Percentiles rank a stretch among this genome's conserved stretches.
phyloP scores from a whole-genome alignment of 306 rosid species.

The Quillaja saponaria region DNA sequence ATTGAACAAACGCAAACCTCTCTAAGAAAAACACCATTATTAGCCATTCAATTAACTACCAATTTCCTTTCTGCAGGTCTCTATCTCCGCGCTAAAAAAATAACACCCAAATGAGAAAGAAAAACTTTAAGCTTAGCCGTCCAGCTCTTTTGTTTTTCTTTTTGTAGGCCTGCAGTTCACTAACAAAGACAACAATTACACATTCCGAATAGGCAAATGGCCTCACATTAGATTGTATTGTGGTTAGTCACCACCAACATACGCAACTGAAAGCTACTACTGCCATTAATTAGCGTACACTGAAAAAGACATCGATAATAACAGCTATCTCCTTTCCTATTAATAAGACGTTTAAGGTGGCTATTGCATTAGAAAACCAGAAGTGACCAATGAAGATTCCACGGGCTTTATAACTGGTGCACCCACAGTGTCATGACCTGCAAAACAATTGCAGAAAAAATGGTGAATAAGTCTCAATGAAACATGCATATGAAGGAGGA shows the following conservation, averaged over 20 bases:
- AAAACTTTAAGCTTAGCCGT: no score
- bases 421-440: slow-evolving; percentile 9
- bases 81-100: no score
- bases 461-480: slow-evolving; percentile 26
- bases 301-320: neutral
- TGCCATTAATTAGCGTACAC: neutral
- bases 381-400: neutral
- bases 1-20: no score
- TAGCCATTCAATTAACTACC: no score
- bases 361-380: neutral
- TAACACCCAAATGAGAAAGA: no score
- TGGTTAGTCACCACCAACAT: slow-evolving; percentile 3
- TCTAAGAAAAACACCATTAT: no score
- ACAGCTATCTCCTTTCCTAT: slow-evolving; percentile 4
- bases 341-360: slow-evolving; percentile 10
- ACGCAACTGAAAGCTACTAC: neutral
- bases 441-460: slow-evolving; percentile 28
- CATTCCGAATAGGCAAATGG: neutral
- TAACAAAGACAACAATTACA: no score
- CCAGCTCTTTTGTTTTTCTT: no score
- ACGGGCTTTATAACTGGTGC: slow-evolving; percentile 12
- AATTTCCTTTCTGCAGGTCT: no score
- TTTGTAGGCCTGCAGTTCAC: no score
- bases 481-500: no score
- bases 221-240: neutral